Evolutionary conservation across 75 land plant genomes (phyloP), one percentile per base, ranked within the genome.

Genomic region (Azolla pinnata): DNA sequence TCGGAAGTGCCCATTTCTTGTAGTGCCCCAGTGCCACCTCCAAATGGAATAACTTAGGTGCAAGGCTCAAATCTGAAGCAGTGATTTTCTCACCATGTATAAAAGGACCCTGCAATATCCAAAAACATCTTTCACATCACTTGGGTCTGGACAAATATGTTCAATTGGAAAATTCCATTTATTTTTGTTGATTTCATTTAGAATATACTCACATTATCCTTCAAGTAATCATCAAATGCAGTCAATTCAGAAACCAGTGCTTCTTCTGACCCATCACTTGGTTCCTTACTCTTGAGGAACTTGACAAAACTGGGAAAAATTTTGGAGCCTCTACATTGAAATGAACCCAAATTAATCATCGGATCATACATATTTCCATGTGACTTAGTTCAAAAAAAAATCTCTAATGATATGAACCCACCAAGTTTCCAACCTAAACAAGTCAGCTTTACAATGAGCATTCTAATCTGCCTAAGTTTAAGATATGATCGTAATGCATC

Each of bases 261-360:
- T 58, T 80, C 75, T 67, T 90, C 90, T 33, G 86, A 47, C 8
- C 87, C 87, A 74, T 90, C 96, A 57, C 26, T 74, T 5, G 90
- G 70, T 60, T 89, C 86, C 65, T 89, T 89, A 81, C 96, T 90
- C 56, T 71, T 83, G 71, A 90, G 51, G 56, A 85, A 90, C 44
- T 60, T 76, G 19, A 81, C 67, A 70, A 90, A 90, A 3, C 81
- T 30, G 0, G 78, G 26, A 42, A 85, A 85, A 57, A 90, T 59
- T 45, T 86, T 81, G 20, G 84, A 83, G 33, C 96, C 96, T 14
- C 97, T 92, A 46, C 32, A 66, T 25, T 8, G 10, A 55, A 28
- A 18, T 2, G 14, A 7, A 28, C n/a, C n/a, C n/a, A n/a, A n/a
- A n/a, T n/a, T n/a, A n/a, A n/a, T n/a, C n/a, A n/a, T n/a, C n/a